These are phyloP conservation scores for Pseudoturritis turrita DNA, from an alignment of 345 rosid genomes.

Conservation along the genomic window DNA sequence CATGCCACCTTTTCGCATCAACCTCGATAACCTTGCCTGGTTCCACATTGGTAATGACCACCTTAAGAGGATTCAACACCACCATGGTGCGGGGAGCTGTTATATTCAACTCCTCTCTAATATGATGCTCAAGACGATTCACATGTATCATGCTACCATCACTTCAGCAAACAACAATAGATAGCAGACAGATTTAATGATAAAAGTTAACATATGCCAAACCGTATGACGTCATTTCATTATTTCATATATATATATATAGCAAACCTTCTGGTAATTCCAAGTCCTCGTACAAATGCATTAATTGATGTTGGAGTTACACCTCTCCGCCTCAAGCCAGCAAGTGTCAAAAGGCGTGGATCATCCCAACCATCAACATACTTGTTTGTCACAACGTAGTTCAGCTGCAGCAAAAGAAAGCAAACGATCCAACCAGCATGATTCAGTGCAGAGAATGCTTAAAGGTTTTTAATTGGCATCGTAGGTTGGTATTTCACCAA, in stretches of 20 bases:
- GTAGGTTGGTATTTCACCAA: conserved; percentile 28
- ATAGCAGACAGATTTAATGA: neutral
- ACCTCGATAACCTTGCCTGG: conserved; percentile 54
- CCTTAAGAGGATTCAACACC: no score
- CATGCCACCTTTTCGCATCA: conserved; percentile 95
- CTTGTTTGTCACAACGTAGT: conserved; percentile 69
- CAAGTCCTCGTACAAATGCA: no score
- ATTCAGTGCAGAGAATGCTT: neutral
- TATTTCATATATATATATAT: no score
- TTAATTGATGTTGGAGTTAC: no score
- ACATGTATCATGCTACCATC: conserved; percentile 79
- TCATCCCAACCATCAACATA: no score
- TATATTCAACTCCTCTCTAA: no score
- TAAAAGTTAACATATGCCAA: neutral
- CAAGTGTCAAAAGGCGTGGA: no score
- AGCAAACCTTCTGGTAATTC: conserved; percentile 88
- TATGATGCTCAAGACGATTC: conserved; percentile 92
- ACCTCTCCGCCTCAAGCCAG: no score
- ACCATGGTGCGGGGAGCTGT: no score
- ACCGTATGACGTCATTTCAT: neutral
- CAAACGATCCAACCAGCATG: conserved; percentile 1
- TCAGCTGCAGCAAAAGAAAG: conserved; percentile 50
- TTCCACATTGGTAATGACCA: no score
- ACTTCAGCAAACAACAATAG: conserved; percentile 40
- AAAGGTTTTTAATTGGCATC: neutral